Conservation (phyloP, 306 rosid species). For the Castanopsis chinensis region DNA sequence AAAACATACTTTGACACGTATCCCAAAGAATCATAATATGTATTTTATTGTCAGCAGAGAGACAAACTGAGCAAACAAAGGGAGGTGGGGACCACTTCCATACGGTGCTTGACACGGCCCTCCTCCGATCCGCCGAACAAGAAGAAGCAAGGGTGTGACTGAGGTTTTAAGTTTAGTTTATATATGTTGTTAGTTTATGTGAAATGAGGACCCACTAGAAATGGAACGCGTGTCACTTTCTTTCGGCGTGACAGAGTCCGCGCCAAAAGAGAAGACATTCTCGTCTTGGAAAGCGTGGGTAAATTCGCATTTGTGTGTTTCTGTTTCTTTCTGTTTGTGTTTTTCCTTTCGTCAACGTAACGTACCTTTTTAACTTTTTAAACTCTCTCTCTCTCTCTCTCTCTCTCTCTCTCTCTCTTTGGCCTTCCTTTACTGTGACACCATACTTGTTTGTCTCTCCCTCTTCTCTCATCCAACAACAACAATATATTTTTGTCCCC, state of each 20-base stretch:
- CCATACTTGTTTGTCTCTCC: slow-evolving; percentile 7
- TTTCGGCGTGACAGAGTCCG: slow-evolving; percentile 45
- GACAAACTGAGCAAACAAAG: too few relatives aligned
- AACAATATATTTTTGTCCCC: not conserved
- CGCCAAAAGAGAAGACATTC: slow-evolving; percentile 13
- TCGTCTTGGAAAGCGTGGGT: slow-evolving; percentile 12
- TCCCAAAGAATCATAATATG: not conserved
- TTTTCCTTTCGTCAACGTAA: slow-evolving; percentile 32
- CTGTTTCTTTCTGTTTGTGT: not conserved
- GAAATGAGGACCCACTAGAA: slow-evolving; percentile 38
- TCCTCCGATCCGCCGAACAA: not conserved
- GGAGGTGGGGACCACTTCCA: not conserved
- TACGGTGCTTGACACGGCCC: not conserved
- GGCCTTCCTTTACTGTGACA: slow-evolving; percentile 18
- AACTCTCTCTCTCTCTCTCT: too few relatives aligned
- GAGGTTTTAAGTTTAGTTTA: too few relatives aligned
- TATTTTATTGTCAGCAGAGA: not conserved
- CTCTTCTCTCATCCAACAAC: too few relatives aligned
- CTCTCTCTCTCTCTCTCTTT: too few relatives aligned
- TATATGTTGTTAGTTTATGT: not conserved
- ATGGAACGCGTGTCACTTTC: slow-evolving; percentile 41
- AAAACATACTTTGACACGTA: too few relatives aligned
- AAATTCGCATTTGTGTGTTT: not conserved
- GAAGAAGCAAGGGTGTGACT: not conserved
- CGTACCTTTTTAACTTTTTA: slow-evolving; percentile 13